These are phyloP conservation scores for Tylopilus cervinicoccineus DNA, from an alignment of 768 basidiomycete species.

Conservation along the genomic window DNA sequence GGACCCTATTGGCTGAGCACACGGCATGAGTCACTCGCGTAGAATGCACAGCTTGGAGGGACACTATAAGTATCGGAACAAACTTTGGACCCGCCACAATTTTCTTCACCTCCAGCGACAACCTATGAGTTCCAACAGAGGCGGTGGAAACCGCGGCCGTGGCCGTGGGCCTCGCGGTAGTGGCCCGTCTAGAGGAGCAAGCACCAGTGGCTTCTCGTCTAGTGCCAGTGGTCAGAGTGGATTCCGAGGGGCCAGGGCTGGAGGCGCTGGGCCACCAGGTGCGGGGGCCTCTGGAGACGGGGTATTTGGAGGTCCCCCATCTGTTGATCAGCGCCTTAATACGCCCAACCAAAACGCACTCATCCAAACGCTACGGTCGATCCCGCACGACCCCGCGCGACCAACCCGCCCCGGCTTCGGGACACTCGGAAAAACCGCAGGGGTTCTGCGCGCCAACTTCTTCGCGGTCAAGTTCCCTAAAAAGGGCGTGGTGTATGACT, in stretches of 20 bases:
- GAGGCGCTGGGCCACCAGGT: constrained; percentile 26
- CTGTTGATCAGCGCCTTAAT: constrained; percentile 34
- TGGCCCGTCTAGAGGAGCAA: background rate
- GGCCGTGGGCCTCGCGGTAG: constrained; percentile 12
- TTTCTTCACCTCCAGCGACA: background rate
- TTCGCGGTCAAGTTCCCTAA: constrained; percentile 43
- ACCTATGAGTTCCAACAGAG: no score
- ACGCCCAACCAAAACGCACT: constrained; percentile 22
- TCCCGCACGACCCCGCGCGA: constrained; percentile 31
- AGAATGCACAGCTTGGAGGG: background rate
- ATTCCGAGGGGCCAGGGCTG: constrained; percentile 21
- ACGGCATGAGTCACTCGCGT: background rate
- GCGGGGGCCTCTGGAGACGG: constrained; percentile 23
- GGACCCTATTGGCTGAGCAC: background rate
- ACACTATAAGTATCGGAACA: constrained; percentile 6
- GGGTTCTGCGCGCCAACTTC: constrained; percentile 48
- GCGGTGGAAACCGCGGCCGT: constrained; percentile 11
- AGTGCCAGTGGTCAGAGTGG: constrained; percentile 8
- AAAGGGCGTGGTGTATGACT: constrained; percentile 39
- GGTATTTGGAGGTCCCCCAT: constrained; percentile 29
- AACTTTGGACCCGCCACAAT: background rate
- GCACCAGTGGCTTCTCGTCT: constrained; percentile 6
- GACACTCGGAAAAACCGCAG: constrained; percentile 33
- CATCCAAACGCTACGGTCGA: constrained; percentile 26
- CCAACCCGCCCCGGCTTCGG: constrained; percentile 49